phyloP scores from a whole-genome alignment of 2,329 filamentous ascomycete genomes.

The Penicillium hordei region DNA sequence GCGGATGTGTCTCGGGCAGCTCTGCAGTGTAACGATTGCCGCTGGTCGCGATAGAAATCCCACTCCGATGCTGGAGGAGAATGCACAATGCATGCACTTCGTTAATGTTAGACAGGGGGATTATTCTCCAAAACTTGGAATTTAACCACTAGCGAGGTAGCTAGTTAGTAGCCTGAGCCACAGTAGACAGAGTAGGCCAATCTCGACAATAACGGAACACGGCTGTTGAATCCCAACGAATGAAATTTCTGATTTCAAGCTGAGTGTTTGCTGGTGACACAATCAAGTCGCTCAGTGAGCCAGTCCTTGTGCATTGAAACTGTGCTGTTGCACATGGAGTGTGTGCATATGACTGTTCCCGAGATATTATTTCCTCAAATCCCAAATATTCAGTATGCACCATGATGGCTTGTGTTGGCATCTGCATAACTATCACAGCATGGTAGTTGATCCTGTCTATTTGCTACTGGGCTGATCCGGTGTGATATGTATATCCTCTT shows the following conservation, averaged over 20 bases:
- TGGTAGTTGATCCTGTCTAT: not conserved
- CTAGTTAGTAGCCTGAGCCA: not conserved
- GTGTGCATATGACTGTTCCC: not conserved
- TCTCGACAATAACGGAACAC: not conserved
- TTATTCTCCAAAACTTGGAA: not conserved
- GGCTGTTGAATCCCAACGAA: not conserved
- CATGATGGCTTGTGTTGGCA: not conserved
- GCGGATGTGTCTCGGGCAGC: slow-evolving; percentile 10
- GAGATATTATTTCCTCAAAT: not conserved
- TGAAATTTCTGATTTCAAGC: not conserved
- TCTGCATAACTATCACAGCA: not conserved
- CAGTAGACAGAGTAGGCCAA: not conserved
- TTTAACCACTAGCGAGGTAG: not conserved
- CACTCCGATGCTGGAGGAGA: not conserved
- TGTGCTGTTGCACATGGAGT: not conserved
- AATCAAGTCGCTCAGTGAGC: not conserved
- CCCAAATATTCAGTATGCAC: not conserved
- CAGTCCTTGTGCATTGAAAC: not conserved
- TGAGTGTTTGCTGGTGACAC: not conserved
- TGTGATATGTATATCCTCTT: slow-evolving; percentile 1
- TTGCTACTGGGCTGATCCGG: not conserved
- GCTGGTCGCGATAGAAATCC: slow-evolving; percentile 9
- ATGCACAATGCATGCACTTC: not conserved
- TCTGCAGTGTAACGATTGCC: slow-evolving; percentile 14
- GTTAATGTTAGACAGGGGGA: not conserved